Evolutionary conservation across 2,329 filamentous ascomycete species (phyloP).

Genomic region (Claviceps arundinis): DNA sequence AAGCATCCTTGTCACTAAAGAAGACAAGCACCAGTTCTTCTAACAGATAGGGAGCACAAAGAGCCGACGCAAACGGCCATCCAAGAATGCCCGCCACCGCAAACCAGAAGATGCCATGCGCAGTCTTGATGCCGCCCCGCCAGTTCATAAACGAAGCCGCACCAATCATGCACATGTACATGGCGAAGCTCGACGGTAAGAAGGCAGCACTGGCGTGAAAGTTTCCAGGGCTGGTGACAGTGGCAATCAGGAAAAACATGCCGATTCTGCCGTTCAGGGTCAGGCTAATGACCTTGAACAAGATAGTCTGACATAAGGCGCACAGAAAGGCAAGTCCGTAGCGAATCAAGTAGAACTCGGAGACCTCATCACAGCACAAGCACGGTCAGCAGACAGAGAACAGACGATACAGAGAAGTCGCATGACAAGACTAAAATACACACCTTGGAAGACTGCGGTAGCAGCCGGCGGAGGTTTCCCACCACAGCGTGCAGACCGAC

Average conservation of each 20-base stretch:
- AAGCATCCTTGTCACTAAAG: conserved; percentile 41
- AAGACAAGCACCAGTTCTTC: conserved; percentile 56
- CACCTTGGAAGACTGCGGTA: conserved; percentile 49
- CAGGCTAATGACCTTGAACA: conserved; percentile 66
- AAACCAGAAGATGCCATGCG: conserved; percentile 81
- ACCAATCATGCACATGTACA: conserved; percentile 84
- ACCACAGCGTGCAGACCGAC: conserved; percentile 63
- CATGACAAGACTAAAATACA: not conserved
- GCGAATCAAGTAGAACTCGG: conserved; percentile 81
- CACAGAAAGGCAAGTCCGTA: conserved; percentile 62
- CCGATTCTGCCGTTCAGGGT: conserved; percentile 74
- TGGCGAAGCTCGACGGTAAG: conserved; percentile 88
- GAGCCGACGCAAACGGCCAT: conserved; percentile 84
- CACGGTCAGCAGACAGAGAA: not conserved
- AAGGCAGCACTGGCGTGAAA: conserved; percentile 83
- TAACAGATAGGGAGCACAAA: conserved; percentile 66
- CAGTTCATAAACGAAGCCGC: conserved; percentile 85
- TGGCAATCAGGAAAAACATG: conserved; percentile 67
- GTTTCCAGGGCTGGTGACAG: conserved; percentile 74
- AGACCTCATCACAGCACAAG: conserved; percentile 28
- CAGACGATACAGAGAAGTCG: not conserved
- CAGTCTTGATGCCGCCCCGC: conserved; percentile 64
- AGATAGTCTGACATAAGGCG: conserved; percentile 65
- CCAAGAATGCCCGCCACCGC: conserved; percentile 73
- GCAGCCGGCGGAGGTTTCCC: conserved; percentile 51